Evolutionary conservation across 805 yeast genomes (phyloP).

Genomic region (Myxozyma geophila): DNA sequence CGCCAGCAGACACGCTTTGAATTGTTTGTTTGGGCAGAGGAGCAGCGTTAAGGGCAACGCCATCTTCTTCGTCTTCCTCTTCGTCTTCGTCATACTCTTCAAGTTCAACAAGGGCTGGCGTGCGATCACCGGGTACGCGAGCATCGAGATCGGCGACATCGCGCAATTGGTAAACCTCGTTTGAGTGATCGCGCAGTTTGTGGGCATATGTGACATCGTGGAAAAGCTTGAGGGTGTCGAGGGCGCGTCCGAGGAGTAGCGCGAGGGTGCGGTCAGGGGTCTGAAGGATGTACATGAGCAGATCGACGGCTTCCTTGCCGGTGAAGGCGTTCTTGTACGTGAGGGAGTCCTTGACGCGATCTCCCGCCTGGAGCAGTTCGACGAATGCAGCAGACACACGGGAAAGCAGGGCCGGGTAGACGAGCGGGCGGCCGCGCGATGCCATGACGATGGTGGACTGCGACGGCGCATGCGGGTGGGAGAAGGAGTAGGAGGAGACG

Average conservation of each 20-base stretch:
- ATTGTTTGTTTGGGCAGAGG: conserved; percentile 16
- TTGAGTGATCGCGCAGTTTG: conserved; percentile 81
- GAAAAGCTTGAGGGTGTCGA: conserved; percentile 92
- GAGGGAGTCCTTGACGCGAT: conserved; percentile 85
- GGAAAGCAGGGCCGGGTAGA: conserved; percentile 88
- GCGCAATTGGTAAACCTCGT: conserved; percentile 82
- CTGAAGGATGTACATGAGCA: conserved; percentile 80
- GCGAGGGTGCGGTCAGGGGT: conserved; percentile 93
- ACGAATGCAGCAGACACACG: conserved; percentile 80
- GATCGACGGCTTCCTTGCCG: conserved; percentile 91
- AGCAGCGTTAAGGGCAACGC: conserved; percentile 10
- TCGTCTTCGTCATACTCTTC: conserved; percentile 20
- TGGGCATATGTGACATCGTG: conserved; percentile 97
- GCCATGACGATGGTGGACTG: conserved; percentile 53
- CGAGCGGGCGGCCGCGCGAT: conserved; percentile 61
- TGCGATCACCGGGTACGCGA: conserved; percentile 14
- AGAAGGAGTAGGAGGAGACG: conserved; percentile 34
- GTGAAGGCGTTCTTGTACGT: conserved; percentile 92
- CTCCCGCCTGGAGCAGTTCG: conserved; percentile 69
- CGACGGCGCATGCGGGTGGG: conserved; percentile 32
- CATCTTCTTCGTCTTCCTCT: conserved; percentile 8
- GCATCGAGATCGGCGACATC: conserved; percentile 33
- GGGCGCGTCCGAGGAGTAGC: conserved; percentile 80
- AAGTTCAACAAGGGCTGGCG: conserved; percentile 25
- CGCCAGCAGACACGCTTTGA: conserved; percentile 38